These are phyloP conservation scores for Rosa multiflora DNA, from an alignment of 306 rosid species.

Conservation along the genomic window DNA sequence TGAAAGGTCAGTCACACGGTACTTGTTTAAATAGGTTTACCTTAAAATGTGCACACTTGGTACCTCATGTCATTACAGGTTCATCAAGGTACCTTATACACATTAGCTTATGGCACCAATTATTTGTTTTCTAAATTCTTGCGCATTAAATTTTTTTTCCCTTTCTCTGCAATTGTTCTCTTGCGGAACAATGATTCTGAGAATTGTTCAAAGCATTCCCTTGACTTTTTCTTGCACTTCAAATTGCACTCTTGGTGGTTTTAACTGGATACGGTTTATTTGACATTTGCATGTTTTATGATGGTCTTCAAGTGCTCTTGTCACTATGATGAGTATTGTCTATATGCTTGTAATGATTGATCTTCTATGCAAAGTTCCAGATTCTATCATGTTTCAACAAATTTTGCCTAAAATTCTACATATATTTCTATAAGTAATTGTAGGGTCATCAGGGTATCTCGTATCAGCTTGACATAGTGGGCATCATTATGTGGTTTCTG, in stretches of 20 bases:
- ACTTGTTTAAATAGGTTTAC: neutral
- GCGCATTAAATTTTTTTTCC: neutral
- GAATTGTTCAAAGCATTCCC: neutral
- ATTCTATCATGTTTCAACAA: neutral
- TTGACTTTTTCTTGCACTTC: neutral
- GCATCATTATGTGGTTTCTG: neutral
- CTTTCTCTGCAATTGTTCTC: neutral
- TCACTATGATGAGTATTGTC: neutral
- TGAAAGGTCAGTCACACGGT: constrained; percentile 11
- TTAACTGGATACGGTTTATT: neutral
- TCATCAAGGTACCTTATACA: neutral
- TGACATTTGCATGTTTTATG: neutral
- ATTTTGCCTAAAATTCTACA: neutral
- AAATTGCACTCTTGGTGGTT: neutral
- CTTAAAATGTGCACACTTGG: neutral
- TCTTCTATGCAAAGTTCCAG: neutral
- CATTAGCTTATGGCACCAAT: neutral
- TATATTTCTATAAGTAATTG: neutral
- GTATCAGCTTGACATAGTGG: neutral
- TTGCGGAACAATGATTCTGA: neutral
- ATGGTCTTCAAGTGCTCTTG: neutral
- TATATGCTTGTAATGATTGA: neutral
- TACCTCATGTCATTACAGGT: neutral
- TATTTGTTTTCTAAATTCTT: neutral
- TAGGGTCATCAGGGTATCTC: neutral